Evolutionary conservation across 2,329 filamentous ascomycete genomes (phyloP).

Genomic region (Verticillium nubilum): DNA sequence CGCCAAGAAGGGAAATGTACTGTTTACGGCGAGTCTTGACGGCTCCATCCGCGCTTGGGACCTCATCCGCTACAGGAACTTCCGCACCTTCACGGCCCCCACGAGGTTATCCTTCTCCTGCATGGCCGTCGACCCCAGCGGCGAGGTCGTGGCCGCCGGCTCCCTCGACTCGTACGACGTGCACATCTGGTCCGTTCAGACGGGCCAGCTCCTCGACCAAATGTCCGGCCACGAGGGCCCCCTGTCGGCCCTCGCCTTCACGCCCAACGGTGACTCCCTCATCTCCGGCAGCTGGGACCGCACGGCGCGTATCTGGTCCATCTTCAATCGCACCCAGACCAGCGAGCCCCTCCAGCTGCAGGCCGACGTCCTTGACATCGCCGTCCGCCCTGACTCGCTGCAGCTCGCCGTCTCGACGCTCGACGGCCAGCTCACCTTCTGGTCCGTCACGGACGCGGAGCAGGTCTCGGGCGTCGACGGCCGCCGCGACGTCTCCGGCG

Average conservation of each 20-base stretch:
- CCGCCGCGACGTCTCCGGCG: conserved; percentile 86
- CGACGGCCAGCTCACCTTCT: conserved; percentile 92
- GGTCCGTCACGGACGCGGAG: conserved; percentile 82
- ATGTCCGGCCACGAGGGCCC: conserved; percentile 91
- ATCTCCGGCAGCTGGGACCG: conserved; percentile 96
- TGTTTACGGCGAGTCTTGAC: conserved; percentile 93
- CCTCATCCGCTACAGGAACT: conserved; percentile 91
- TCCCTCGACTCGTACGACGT: conserved; percentile 96
- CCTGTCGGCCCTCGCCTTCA: conserved; percentile 81
- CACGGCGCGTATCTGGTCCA: conserved; percentile 92
- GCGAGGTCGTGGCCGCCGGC: conserved; percentile 91
- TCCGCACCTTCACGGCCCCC: conserved; percentile 93
- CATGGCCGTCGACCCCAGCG: conserved; percentile 92
- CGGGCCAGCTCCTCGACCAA: conserved; percentile 87
- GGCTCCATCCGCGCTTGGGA: conserved; percentile 96
- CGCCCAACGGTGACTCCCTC: conserved; percentile 76
- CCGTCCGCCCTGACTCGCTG: conserved; percentile 82
- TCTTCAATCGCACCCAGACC: conserved; percentile 90
- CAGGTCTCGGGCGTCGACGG: conserved; percentile 86
- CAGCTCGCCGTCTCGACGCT: conserved; percentile 89
- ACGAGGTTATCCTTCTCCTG: conserved; percentile 88
- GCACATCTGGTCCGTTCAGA: conserved; percentile 98
- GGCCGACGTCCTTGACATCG: conserved; percentile 81
- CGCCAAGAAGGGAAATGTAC: conserved; percentile 87
- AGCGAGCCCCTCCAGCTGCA: conserved; percentile 91